These are phyloP conservation scores for Xylaria flabelliformis DNA, from an alignment of 495 filamentous ascomycete species.

Conservation along the genomic window DNA sequence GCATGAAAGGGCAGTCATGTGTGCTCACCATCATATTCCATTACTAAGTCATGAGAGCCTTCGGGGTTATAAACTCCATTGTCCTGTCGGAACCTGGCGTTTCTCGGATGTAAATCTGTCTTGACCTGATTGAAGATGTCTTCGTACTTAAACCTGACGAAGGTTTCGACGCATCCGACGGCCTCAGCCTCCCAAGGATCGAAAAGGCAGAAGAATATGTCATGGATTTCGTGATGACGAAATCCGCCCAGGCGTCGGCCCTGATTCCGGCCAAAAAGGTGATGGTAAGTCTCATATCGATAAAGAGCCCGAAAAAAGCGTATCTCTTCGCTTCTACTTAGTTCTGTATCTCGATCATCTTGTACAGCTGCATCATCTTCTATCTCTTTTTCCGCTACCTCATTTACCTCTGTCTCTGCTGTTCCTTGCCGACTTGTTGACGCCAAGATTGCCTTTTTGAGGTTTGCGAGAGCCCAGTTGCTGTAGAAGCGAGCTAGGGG, in stretches of 20 bases:
- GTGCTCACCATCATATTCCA: not conserved
- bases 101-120: not conserved
- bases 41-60: not conserved
- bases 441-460: not conserved
- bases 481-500: slow-evolving; percentile 3
- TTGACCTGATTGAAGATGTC: slow-evolving; percentile 7
- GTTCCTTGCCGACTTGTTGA: not conserved
- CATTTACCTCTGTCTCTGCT: not conserved
- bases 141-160: not conserved
- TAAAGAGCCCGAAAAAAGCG: slow-evolving; percentile 3
- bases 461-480: not conserved
- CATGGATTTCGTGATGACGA: not conserved
- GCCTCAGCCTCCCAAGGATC: not conserved
- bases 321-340: slow-evolving; percentile 13
- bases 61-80: not conserved
- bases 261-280: slow-evolving; percentile 3
- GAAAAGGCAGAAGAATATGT: not conserved
- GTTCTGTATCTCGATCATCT: not conserved
- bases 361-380: not conserved
- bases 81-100: not conserved
- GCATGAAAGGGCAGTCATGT: not conserved
- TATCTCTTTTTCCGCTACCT: not conserved
- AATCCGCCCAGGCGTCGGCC: slow-evolving; percentile 4
- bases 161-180: not conserved
- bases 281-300: not conserved